These are phyloP conservation scores for Penicillium sp. DNA, from an alignment of 2,329 filamentous ascomycete species.

Conservation along the genomic window DNA sequence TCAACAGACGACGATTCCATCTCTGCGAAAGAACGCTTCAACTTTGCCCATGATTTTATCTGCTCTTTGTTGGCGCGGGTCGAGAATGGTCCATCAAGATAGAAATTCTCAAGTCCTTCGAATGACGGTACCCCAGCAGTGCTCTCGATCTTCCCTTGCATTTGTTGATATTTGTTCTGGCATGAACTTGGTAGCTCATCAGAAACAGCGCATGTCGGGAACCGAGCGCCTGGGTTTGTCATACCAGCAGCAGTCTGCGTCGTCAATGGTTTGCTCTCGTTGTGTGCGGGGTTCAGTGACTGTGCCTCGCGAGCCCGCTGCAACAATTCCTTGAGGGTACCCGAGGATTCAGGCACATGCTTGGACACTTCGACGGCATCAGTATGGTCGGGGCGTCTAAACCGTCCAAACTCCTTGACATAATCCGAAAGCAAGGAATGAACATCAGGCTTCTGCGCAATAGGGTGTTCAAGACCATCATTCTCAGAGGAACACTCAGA, in stretches of 20 bases:
- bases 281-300: neutral
- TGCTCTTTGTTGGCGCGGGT: neutral
- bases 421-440: neutral
- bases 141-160: neutral
- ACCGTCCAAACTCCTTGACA: neutral
- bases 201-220: slow-evolving; percentile 1
- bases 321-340: too few species aligned
- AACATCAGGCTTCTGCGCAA: neutral
- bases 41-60: neutral
- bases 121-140: neutral
- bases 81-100: slow-evolving; percentile 24
- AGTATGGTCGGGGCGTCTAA: neutral
- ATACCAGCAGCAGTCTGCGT: neutral
- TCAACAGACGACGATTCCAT: slow-evolving; percentile 18
- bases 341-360: neutral
- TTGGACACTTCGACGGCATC: slow-evolving; percentile 2
- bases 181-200: neutral
- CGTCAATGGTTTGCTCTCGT: neutral
- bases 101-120: slow-evolving; percentile 1
- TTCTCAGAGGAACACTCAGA: neutral
- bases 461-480: neutral
- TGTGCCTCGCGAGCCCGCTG: neutral
- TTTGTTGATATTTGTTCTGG: neutral
- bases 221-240: slow-evolving; percentile 2
- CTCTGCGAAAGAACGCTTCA: slow-evolving; percentile 34